Conservation (phyloP, 2,329 filamentous ascomycete species). For the Fusarium sp. region DNA sequence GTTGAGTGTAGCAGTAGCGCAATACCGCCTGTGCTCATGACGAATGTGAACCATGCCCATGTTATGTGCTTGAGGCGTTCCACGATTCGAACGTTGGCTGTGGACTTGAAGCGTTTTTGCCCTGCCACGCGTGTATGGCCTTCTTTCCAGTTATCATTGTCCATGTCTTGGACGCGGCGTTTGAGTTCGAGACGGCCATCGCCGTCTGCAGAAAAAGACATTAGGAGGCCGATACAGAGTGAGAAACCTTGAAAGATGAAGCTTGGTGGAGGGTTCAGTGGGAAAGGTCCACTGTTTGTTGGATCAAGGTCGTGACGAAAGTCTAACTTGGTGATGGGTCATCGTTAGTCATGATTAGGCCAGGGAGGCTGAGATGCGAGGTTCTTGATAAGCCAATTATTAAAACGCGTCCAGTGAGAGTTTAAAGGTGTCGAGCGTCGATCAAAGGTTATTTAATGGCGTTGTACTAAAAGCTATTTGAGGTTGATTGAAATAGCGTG, state of each 20-base stretch:
- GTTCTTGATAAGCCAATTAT: background rate
- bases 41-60: slow-evolving; percentile 49
- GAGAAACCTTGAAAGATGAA: background rate
- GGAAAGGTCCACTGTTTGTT: slow-evolving; percentile 9
- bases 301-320: background rate
- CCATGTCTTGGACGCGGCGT: slow-evolving; percentile 33
- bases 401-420: background rate
- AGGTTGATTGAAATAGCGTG: background rate
- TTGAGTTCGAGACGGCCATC: slow-evolving; percentile 24
- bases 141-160: slow-evolving; percentile 43
- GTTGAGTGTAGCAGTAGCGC: slow-evolving; percentile 44
- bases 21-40: slow-evolving; percentile 50
- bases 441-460: background rate
- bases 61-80: slow-evolving; percentile 43
- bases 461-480: background rate
- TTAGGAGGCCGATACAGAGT: background rate
- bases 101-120: slow-evolving; percentile 27
- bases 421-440: background rate
- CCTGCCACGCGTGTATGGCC: slow-evolving; percentile 42
- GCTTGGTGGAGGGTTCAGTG: background rate
- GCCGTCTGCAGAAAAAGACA: slow-evolving; percentile 9
- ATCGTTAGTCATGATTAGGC: background rate
- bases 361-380: background rate
- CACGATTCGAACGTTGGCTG: slow-evolving; percentile 26
- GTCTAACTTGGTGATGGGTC: slow-evolving; percentile 3